These are phyloP conservation scores for Lactuca saligna DNA, from an alignment of 129 eudicot species.

Conservation along the genomic window DNA sequence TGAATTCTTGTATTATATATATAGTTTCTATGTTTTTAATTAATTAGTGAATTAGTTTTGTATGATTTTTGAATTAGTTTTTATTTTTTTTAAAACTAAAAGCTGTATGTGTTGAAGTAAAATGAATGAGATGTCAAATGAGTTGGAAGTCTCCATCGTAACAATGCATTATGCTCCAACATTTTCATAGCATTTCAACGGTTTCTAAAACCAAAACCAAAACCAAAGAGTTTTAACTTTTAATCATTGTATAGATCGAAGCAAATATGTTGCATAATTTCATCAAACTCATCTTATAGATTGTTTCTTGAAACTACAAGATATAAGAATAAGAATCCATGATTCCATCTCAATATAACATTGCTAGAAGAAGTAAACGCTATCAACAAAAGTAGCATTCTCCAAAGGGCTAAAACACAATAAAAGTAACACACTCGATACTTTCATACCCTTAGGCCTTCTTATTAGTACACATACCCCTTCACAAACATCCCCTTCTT, in stretches of 20 bases:
- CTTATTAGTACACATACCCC: conserved; percentile 61
- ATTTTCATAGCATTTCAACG: no score
- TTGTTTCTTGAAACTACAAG: conserved; percentile 33
- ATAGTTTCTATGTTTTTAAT: no score
- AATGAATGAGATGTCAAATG: no score
- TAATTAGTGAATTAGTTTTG: no score
- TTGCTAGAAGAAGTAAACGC: conserved; percentile 36
- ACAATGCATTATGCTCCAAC: no score
- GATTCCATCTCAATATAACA: conserved; percentile 39
- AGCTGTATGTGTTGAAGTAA: no score
- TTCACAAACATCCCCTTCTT: conserved; percentile 68
- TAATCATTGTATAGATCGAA: background rate
- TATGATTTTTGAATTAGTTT: no score
- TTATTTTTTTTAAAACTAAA: no score
- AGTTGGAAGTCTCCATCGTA: no score
- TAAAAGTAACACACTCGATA: conserved; percentile 25
- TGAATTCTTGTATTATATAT: no score
- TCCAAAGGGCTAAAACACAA: conserved; percentile 31
- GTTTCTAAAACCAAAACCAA: no score
- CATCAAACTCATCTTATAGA: conserved; percentile 27
- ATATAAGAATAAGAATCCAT: conserved; percentile 35
- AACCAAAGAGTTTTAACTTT: no score
- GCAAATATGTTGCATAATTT: background rate
- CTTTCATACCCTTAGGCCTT: background rate
- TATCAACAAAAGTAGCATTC: conserved; percentile 44